These are phyloP conservation scores for Thelonectria olida DNA, from an alignment of 2,329 filamentous ascomycete genomes.

Conservation along the genomic window DNA sequence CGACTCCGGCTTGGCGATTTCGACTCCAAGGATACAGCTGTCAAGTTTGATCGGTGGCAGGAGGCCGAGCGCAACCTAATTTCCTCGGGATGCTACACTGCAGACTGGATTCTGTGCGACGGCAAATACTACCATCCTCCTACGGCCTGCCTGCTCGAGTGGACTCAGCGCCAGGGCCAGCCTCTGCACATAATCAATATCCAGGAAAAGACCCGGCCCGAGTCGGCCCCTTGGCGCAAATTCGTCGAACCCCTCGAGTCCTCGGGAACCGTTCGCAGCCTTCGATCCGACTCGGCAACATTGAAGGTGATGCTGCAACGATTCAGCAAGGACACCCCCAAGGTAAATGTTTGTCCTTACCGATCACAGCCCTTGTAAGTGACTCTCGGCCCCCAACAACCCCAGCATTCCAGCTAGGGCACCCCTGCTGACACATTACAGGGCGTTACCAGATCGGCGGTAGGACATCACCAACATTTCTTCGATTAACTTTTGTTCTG, in stretches of 20 bases:
- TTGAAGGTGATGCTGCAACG: conserved; percentile 36
- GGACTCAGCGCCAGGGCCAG: conserved; percentile 32
- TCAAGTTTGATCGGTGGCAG: conserved; percentile 76
- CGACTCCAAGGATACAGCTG: conserved; percentile 75
- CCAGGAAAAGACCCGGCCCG: conserved; percentile 29
- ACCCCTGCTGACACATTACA: conserved; percentile 37
- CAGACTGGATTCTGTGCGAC: conserved; percentile 48
- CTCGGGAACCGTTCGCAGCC: conserved; percentile 8
- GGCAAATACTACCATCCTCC: conserved; percentile 47
- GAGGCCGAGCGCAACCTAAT: conserved; percentile 70
- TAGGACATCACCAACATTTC: conserved; percentile 21
- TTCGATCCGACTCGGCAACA: conserved; percentile 30
- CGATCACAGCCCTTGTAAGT: conserved; percentile 40
- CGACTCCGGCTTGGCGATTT: conserved; percentile 76
- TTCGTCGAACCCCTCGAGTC: conserved; percentile 5
- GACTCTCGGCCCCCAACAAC: conserved; percentile 29
- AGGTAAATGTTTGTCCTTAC: conserved; percentile 36
- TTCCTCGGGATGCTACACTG: conserved; percentile 74
- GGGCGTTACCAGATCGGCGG: conserved; percentile 33
- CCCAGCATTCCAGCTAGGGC: conserved; percentile 16
- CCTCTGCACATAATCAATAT: conserved; percentile 33
- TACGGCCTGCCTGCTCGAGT: conserved; percentile 48
- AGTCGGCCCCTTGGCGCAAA: conserved; percentile 24
- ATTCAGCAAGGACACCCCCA: conserved; percentile 36
- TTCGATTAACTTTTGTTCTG: conserved; percentile 22